These are phyloP conservation scores for Gentiana dahurica DNA, from an alignment of 257 asterid genomes.

Conservation along the genomic window DNA sequence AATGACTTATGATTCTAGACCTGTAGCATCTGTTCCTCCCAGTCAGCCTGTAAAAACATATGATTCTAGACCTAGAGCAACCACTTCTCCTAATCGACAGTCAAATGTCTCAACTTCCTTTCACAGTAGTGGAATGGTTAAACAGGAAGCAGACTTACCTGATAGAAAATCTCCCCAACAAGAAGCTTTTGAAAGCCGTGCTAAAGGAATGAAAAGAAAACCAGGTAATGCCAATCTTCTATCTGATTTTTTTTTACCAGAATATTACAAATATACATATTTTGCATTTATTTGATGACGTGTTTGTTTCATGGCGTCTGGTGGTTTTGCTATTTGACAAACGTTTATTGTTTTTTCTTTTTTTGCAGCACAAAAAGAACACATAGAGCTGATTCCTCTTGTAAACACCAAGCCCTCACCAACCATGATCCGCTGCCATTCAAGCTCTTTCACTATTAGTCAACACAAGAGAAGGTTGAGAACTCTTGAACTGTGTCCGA, in stretches of 20 bases:
- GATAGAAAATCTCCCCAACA: conserved; percentile 11
- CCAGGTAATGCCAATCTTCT: conserved; percentile 18
- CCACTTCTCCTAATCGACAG: conserved; percentile 20
- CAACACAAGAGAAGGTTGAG: conserved; percentile 49
- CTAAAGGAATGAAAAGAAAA: conserved; percentile 27
- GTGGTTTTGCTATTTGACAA: background rate
- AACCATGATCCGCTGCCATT: conserved; percentile 22
- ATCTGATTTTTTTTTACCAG: background rate
- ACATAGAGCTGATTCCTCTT: conserved; percentile 25
- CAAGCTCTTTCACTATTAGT: conserved; percentile 27
- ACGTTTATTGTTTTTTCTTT: background rate
- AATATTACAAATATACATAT: background rate
- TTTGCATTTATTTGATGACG: background rate
- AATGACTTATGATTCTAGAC: conserved; percentile 21
- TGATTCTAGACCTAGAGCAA: conserved; percentile 19
- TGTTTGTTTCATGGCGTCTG: background rate
- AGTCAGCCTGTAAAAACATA: conserved; percentile 19
- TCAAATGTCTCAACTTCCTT: conserved; percentile 11
- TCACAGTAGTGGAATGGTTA: conserved; percentile 12
- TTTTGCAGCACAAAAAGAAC: conserved; percentile 33
- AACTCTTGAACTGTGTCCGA: conserved; percentile 35
- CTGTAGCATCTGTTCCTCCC: conserved; percentile 7
- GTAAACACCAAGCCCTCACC: conserved; percentile 23
- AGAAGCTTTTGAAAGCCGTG: conserved; percentile 21
- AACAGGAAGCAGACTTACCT: conserved; percentile 17